Base-by-base conservation (phyloP, 163 green algal species). In the Chlamydomonas reinhardtii region DNA sequence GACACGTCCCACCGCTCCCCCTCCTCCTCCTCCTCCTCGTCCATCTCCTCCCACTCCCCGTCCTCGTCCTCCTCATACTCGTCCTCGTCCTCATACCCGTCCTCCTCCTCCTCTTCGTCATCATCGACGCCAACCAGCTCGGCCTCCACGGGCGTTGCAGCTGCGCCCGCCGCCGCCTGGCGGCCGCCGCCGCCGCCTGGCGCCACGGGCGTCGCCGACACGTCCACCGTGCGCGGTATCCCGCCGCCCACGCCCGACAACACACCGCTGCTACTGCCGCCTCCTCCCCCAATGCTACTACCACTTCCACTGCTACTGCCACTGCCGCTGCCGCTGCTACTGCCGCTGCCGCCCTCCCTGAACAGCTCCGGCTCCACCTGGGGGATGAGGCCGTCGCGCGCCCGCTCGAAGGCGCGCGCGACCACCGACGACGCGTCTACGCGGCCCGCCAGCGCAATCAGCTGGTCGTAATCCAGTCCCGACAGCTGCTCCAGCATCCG, bases 391-490 rank as follows among this genome's bases (percentile, higher is more conserved):
- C 73, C 82, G 52, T 65, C 62, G 48, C n/a, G 29, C 2, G 68
- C 79, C 24, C 79, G 52, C 68, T 85, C 52, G 27, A 85, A 85
- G 4, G 54, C 79, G 14, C 52, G 52, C 11, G 64, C 68, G 24
- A 85, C 69, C 43, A 77, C 73, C 2, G 32, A 24, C 2, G 68
- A 70, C 0, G 54, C 79, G 22, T 85, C 54, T 34, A 85, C 68
- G 19, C 35, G 24, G 8, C 25, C 22, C 4, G 68, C 79, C 32
- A 85, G 34, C 52, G 79, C 79, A 27, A 85, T 85, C 4, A 85
- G 65, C 66, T 85, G 16, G 82, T 81, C 73, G 37, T 82, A 81
- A 20, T 80, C 73, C 54, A 89, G 34, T 19, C 84, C 74, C 32
- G 54, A 32, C 65, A 84, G 61, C 17, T 88, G 74, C 6, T 76